Conservation (phyloP, 495 filamentous ascomycete genomes). For the Penicillium robsamsonii region DNA sequence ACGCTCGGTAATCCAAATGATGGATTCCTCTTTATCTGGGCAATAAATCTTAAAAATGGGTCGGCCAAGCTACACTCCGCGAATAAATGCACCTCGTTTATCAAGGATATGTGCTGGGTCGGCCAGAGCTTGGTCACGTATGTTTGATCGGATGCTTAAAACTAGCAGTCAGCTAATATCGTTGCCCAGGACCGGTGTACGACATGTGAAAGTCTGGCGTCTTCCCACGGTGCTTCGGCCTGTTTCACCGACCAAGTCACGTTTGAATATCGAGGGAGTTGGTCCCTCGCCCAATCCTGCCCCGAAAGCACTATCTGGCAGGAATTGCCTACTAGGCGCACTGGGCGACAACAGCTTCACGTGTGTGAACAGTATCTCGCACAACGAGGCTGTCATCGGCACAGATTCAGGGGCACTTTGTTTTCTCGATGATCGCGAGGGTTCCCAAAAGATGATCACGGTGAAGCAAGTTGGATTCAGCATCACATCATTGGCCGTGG, state of each 20-base stretch:
- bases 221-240: conserved; percentile 57
- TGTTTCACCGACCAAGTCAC: conserved; percentile 49
- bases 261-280: conserved; percentile 39
- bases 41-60: conserved; percentile 77
- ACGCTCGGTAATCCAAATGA: conserved; percentile 86
- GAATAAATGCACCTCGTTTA: conserved; percentile 85
- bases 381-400: conserved; percentile 50
- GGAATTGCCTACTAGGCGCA: conserved; percentile 55
- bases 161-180: conserved; percentile 10
- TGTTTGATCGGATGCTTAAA: conserved; percentile 19
- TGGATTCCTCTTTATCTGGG: conserved; percentile 92
- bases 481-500: conserved; percentile 54
- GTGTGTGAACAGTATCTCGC: conserved; percentile 69
- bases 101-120: conserved; percentile 87
- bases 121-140: conserved; percentile 67
- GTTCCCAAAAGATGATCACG: conserved; percentile 59
- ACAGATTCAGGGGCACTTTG: conserved; percentile 51
- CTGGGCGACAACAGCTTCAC: conserved; percentile 82
- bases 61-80: conserved; percentile 83
- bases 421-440: conserved; percentile 69
- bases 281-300: conserved; percentile 40
- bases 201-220: conserved; percentile 93
- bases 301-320: conserved; percentile 57
- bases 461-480: conserved; percentile 38
- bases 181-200: conserved; percentile 64